Evolutionary conservation across 2,329 filamentous ascomycete species (phyloP).

Genomic region (Ophiostoma angusticollis): DNA sequence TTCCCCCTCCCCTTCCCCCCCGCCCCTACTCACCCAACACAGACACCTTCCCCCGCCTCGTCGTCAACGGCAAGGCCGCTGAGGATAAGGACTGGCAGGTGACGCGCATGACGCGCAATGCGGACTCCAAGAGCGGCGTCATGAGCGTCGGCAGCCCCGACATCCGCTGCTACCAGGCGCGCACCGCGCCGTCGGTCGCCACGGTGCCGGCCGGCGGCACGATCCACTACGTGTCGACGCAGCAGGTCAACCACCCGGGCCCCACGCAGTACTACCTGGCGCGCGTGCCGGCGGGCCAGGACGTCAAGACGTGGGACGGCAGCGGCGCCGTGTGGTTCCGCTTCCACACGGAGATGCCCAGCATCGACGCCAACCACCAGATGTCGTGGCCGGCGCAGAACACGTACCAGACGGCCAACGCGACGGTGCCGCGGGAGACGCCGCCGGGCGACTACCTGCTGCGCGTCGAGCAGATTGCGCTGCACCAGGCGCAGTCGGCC

Average conservation of each 20-base stretch:
- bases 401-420: slow-evolving; percentile 22
- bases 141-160: slow-evolving; percentile 20
- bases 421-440: slow-evolving; percentile 22
- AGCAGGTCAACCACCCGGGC: slow-evolving; percentile 26
- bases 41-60: slow-evolving; percentile 25
- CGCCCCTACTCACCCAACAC: not conserved
- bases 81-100: slow-evolving; percentile 23
- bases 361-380: slow-evolving; percentile 32
- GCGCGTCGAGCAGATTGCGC: slow-evolving; percentile 27
- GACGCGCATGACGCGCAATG: slow-evolving; percentile 25
- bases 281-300: slow-evolving; percentile 22
- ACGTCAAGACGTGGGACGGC: slow-evolving; percentile 24
- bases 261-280: slow-evolving; percentile 29
- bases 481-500: slow-evolving; percentile 24
- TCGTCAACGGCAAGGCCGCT: slow-evolving; percentile 21
- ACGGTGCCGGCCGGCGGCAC: slow-evolving; percentile 21
- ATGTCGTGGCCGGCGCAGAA: slow-evolving; percentile 28
- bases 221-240: slow-evolving; percentile 23
- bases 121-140: slow-evolving; percentile 23
- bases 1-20: not conserved
- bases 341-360: slow-evolving; percentile 26
- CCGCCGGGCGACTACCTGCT: slow-evolving; percentile 27
- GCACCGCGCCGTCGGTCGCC: slow-evolving; percentile 19
- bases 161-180: slow-evolving; percentile 24
- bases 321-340: slow-evolving; percentile 27